Evolutionary conservation across 345 rosid genomes (phyloP), one percentile per base, ranked within the genome.

Genomic region (Pugionium dolabratum): DNA sequence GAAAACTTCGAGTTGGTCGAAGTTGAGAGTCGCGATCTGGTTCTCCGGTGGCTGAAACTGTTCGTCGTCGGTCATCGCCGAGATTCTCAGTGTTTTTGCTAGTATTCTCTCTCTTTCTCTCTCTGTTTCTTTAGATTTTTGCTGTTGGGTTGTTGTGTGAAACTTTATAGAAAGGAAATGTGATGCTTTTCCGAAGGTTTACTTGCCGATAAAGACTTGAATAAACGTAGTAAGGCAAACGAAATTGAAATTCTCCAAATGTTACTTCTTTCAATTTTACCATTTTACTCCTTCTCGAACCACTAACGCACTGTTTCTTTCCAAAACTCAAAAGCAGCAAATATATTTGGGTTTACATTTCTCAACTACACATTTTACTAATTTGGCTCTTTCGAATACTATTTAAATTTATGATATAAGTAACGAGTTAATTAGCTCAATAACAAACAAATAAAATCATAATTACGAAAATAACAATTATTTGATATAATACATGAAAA

Each of bases 201-300:
- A 48, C 81, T 76, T 79, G 78, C 71, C 5, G 66, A 49, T 28
- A 61, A 80, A 76, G 82, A 62, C 58, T 64, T 39, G 34, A 54
- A 52, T 45, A 42, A 54, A 37, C n/a, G 64, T 36, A 34, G 29
- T 8, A 46, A 54, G 41, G 25, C 30, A 52, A 45, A 18, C 1
- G 1, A 33, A 29, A 9, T 9, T n/a, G n/a, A n/a, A n/a, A 8
- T 25, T 50, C 54, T 30, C 30, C 3, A 28, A n/a, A n/a, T n/a
- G n/a, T n/a, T n/a, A n/a, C n/a, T n/a, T n/a, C 3, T 5, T 51
- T 32, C 33, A 53, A 27, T 32, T 53, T 53, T 33, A 53, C 57
- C 26, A 4, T 30, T 52, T 32, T 51, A 32, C 28, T 29, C 8
- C 26, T n/a, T n/a, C n/a, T 10, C 47, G 9, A 36, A 1, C 10